phyloP scores from a whole-genome alignment of 78 protist species.

The Dictyostelium purpureum region DNA sequence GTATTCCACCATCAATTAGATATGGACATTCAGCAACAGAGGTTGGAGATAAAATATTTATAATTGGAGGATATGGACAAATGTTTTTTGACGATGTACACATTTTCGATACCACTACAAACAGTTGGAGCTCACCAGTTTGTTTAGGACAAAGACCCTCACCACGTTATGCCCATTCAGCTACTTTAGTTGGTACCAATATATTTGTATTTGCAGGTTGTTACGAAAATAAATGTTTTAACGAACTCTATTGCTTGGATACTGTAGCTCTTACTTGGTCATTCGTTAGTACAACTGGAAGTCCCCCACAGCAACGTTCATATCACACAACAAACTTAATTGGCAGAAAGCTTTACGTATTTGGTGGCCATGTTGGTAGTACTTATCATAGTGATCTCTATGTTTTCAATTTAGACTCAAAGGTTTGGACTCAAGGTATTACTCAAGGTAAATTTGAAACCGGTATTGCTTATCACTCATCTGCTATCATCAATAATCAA shows the following conservation, averaged over 20 bases:
- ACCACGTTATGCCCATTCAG: slow-evolving; percentile 57
- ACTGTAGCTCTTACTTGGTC: slow-evolving; percentile 5
- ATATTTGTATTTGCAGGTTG: slow-evolving; percentile 60
- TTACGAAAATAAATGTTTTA: slow-evolving; percentile 25
- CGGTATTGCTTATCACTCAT: slow-evolving; percentile 24
- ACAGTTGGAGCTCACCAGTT: slow-evolving; percentile 23
- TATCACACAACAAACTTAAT: slow-evolving; percentile 57
- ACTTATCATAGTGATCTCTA: slow-evolving; percentile 19
- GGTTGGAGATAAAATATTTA: slow-evolving; percentile 20
- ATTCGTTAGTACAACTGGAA: not conserved
- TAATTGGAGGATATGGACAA: slow-evolving; percentile 45
- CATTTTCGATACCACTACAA: slow-evolving; percentile 10
- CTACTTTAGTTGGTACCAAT: slow-evolving; percentile 36
- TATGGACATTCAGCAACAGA: slow-evolving; percentile 67
- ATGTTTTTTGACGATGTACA: slow-evolving; percentile 36
- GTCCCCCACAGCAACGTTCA: slow-evolving; percentile 31
- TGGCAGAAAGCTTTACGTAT: slow-evolving; percentile 55
- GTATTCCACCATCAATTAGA: not conserved
- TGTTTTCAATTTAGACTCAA: slow-evolving; percentile 61
- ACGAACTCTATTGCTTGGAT: slow-evolving; percentile 41
- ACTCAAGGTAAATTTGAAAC: slow-evolving; percentile 23
- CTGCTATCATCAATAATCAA: slow-evolving; percentile 32
- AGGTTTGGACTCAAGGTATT: slow-evolving; percentile 64
- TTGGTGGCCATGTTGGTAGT: slow-evolving; percentile 31
- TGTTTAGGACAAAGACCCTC: slow-evolving; percentile 25